Base-by-base conservation (phyloP, 2,329 filamentous ascomycete species). In the Fusarium globosum region DNA sequence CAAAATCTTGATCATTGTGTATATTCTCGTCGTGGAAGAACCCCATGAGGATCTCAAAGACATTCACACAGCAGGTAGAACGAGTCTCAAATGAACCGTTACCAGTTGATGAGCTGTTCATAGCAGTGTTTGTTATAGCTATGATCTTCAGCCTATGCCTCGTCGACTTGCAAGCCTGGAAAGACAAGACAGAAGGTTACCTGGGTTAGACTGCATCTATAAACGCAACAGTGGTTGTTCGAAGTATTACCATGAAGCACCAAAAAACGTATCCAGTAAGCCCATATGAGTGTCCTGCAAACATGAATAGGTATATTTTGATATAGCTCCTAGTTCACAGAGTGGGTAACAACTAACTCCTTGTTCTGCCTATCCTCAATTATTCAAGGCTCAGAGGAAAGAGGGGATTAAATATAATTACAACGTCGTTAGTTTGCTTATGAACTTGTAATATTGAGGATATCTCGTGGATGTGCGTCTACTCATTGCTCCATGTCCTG, bases 21-120 rank as follows among this genome's bases (percentile, higher is more conserved):
- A 79, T 76, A 59, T 78, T 51, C 72, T 76, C 8, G 12, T 39
- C 61, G 59, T 69, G 61, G 68, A 23, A 73, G 72, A 23, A 72
- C 16, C 68, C 65, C 61, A 21, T 23, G 42, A 30, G 43, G 48
- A 33, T 56, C 67, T 57, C 43, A 42, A 35, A 33, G 26, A 14
- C 38, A 33, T 53, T 58, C 42, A 8, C 10, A 21, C 21, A 49
- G 8, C 18, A 45, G 39, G 45, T 7, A 33, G 28, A 26, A 45
- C 28, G 12, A 35, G 21, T 11, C 7, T 13, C 20, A 36, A 14
- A 39, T n/a, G 18, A 23, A 38, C 16, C 21, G 1, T 18, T 36
- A 14, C 21, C 20, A 15, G 21, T 23, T 13, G 16, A 28, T 21
- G 15, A 30, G 28, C 20, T 26, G 9, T 42, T 11, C 18, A 8